Evolutionary conservation across 2,329 filamentous ascomycete species (phyloP).

Genomic region (Scedosporium minutisporum): DNA sequence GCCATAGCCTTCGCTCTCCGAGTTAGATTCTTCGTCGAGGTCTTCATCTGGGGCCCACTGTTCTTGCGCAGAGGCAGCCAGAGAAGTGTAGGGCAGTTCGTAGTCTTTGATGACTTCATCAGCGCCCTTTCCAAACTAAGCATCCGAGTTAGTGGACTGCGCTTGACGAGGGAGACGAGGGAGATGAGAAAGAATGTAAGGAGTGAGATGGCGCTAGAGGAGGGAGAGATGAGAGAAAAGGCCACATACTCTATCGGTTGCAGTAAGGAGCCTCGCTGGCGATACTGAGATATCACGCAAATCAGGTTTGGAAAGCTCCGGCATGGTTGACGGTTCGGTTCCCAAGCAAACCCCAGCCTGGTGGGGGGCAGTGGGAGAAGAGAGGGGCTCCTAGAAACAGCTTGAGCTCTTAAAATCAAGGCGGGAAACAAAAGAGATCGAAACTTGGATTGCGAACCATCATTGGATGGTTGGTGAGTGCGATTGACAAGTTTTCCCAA

Average conservation of each 20-base stretch:
- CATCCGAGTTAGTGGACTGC: neutral
- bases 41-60: constrained; percentile 4
- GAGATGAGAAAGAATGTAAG: neutral
- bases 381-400: neutral
- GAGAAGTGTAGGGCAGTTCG: neutral
- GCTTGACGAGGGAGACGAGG: neutral
- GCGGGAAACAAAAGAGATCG: neutral
- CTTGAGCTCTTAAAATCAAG: neutral
- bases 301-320: neutral
- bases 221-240: neutral
- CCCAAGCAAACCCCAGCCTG: neutral
- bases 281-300: neutral
- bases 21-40: constrained; percentile 13
- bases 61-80: neutral
- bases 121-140: neutral
- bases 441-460: neutral
- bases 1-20: constrained; percentile 15
- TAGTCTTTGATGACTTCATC: neutral
- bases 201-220: neutral
- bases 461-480: neutral
- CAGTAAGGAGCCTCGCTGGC: neutral
- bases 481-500: neutral
- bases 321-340: neutral
- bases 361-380: neutral
- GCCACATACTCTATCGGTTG: neutral